Conservation (phyloP, 2,329 filamentous ascomycete species). For the Colletotrichum ledebouriae region DNA sequence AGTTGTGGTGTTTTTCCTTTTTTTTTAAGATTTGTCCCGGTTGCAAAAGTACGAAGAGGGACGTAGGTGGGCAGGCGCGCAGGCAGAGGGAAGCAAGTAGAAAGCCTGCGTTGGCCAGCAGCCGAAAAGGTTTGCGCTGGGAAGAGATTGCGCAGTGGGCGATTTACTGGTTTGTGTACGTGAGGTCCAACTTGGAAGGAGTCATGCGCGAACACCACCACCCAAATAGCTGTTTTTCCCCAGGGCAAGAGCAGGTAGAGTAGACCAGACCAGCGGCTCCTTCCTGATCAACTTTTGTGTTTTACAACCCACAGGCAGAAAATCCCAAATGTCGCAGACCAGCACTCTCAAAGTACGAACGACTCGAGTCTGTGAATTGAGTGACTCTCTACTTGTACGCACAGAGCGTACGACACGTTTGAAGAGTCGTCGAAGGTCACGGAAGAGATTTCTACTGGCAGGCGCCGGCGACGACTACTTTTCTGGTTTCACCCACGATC, state of each 20-base stretch:
- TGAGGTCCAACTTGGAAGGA: conserved; percentile 27
- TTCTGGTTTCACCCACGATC: conserved; percentile 41
- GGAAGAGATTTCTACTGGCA: conserved; percentile 41
- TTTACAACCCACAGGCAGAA: conserved; percentile 39
- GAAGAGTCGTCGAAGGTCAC: conserved; percentile 40
- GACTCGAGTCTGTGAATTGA: conserved; percentile 31
- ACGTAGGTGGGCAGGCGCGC: conserved; percentile 22
- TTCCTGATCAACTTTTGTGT: conserved; percentile 38
- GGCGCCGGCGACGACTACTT: conserved; percentile 36
- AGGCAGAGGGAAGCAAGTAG: conserved; percentile 1
- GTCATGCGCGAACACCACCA: conserved; percentile 19
- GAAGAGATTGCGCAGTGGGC: conserved; percentile 15
- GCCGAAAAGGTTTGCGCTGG: conserved; percentile 17
- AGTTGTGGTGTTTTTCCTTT: conserved; percentile 12
- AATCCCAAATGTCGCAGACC: conserved; percentile 30
- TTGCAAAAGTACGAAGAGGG: conserved; percentile 31
- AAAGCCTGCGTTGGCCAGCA: conserved; percentile 17
- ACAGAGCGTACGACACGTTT: conserved; percentile 39
- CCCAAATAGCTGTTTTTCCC: conserved; percentile 7
- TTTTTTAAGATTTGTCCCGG: background rate
- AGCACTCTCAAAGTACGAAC: conserved; percentile 38
- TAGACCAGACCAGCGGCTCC: conserved; percentile 24
- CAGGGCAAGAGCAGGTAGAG: conserved; percentile 25
- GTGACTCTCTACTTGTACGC: conserved; percentile 41
- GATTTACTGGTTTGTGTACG: conserved; percentile 39